These are phyloP conservation scores for Eucalyptus virginea DNA, from an alignment of 345 rosid species.

Conservation along the genomic window DNA sequence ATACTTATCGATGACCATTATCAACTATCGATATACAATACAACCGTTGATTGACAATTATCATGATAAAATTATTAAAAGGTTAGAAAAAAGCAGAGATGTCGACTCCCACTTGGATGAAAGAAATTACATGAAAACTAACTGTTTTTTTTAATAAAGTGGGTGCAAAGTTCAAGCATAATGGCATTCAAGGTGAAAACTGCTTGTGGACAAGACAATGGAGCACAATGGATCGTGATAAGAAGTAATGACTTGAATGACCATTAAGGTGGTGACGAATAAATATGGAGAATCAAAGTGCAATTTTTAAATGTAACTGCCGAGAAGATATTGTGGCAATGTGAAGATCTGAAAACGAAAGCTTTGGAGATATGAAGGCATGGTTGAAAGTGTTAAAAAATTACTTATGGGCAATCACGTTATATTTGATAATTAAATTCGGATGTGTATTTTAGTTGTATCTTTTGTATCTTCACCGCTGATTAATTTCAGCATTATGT, in stretches of 20 bases:
- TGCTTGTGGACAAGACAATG: not conserved
- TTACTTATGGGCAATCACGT: not conserved
- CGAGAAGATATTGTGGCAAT: not conserved
- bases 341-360: not conserved
- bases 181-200: not conserved
- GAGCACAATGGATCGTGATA: not conserved
- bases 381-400: not conserved
- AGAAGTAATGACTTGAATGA: not conserved
- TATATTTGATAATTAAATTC: not conserved
- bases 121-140: not conserved
- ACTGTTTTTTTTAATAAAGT: not conserved
- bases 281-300: not conserved
- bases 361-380: not conserved
- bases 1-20: not conserved
- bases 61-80: not conserved
- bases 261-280: not conserved
- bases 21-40: fast-evolving
- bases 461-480: fast-evolving
- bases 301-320: too few species aligned
- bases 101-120: not conserved
- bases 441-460: not conserved
- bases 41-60: not conserved
- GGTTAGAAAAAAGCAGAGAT: not conserved
- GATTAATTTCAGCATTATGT: not conserved
- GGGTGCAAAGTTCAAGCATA: not conserved